A percentile compares a stretch with the other conserved stretches of the same genome.
Evolutionary conservation across 2,329 filamentous ascomycete species (phyloP).

Genomic region (Penicillium sclerotiorum): DNA sequence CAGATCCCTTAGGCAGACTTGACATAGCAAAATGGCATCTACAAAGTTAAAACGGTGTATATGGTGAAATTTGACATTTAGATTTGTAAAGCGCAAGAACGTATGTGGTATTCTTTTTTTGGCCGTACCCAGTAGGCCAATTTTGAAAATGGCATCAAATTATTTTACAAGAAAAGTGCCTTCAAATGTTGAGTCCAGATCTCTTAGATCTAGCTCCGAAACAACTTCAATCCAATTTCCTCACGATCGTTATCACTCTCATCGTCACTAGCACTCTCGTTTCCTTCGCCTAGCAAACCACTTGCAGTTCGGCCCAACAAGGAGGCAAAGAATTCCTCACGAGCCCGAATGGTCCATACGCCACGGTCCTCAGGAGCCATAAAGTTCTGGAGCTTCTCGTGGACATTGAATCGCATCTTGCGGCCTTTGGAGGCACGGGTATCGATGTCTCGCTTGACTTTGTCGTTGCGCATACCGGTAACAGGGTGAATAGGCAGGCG

Average conservation of each 20-base stretch:
- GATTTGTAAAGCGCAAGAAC: too few species aligned
- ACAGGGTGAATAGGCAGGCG: conserved; percentile 42
- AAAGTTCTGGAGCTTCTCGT: conserved; percentile 97
- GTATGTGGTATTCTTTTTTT: too few species aligned
- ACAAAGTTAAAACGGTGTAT: too few species aligned
- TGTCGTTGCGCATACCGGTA: conserved; percentile 55
- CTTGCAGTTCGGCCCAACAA: conserved; percentile 67
- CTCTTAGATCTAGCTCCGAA: conserved; percentile 27
- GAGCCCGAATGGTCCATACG: conserved; percentile 76
- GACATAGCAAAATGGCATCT: not conserved
- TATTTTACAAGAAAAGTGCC: too few species aligned
- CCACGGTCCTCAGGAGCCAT: conserved; percentile 89
- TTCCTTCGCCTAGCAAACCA: conserved; percentile 64
- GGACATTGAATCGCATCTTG: conserved; percentile 90
- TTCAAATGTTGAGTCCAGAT: not conserved
- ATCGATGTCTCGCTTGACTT: conserved; percentile 80
- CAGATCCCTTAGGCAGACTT: too few species aligned
- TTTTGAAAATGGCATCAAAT: conserved; percentile 1
- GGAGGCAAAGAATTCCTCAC: conserved; percentile 75
- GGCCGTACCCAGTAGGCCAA: not conserved
- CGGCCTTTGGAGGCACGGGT: conserved; percentile 93
- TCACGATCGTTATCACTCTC: conserved; percentile 35
- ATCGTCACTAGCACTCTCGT: conserved; percentile 49
- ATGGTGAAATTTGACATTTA: too few species aligned
- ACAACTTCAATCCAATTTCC: conserved; percentile 37